phyloP scores from a whole-genome alignment of 306 rosid genomes.

The Elaeagnus macrophylla region DNA sequence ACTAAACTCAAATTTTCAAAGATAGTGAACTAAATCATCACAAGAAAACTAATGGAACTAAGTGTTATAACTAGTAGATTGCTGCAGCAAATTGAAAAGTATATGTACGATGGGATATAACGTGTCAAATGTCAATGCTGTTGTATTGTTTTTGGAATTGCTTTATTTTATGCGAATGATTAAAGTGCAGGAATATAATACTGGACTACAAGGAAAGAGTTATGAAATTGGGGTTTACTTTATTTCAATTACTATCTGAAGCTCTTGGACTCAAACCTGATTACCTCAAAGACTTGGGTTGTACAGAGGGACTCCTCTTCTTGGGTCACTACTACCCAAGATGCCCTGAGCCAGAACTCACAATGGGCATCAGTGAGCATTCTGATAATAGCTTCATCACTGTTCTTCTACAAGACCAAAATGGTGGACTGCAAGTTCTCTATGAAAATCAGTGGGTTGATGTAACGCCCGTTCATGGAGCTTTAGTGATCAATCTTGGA shows the following conservation, averaged over 20 bases:
- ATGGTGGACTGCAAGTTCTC: slow-evolving; percentile 9
- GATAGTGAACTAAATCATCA: too few species aligned
- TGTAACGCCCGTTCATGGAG: not conserved
- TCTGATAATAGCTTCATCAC: slow-evolving; percentile 1
- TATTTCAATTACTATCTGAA: not conserved
- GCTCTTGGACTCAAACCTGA: not conserved
- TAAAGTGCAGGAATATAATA: not conserved
- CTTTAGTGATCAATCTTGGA: not conserved
- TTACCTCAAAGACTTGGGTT: slow-evolving; percentile 4
- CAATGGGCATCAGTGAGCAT: not conserved
- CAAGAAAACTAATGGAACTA: too few species aligned
- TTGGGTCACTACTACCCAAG: not conserved
- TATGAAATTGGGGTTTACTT: not conserved
- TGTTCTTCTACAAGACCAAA: slow-evolving; percentile 6
- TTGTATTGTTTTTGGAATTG: not conserved
- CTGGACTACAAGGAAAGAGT: not conserved
- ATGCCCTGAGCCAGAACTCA: slow-evolving; percentile 11
- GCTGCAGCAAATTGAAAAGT: too few species aligned
- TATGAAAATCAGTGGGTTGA: slow-evolving; percentile 1
- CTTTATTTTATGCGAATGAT: too few species aligned
- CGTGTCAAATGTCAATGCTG: too few species aligned
- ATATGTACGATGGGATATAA: too few species aligned
- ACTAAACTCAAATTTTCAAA: too few species aligned
- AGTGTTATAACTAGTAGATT: too few species aligned
- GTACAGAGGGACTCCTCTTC: not conserved